phyloP scores from a whole-genome alignment of 23 red algal genomes.

The Cyanidiococcus yangmingshanensis region DNA sequence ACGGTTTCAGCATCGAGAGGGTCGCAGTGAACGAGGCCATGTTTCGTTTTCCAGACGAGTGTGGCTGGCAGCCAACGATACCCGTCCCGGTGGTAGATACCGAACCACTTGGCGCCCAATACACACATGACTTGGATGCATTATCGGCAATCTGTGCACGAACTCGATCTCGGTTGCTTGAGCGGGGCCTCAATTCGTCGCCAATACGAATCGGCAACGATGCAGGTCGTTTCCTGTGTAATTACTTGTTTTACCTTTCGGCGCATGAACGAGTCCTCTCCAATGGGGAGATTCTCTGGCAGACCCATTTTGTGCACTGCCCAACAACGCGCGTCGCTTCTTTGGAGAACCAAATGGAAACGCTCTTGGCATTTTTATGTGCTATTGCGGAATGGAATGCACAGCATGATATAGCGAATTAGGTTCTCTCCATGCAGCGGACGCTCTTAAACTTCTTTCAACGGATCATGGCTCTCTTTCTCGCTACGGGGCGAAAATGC shows the following conservation, averaged over 20 bases:
- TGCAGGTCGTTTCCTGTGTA: constrained; percentile 7
- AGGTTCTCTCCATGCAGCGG: too few relatives aligned
- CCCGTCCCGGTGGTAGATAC: background rate
- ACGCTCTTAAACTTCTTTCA: too few relatives aligned
- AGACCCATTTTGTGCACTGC: constrained; percentile 2
- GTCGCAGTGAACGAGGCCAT: background rate
- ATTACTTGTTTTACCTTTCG: constrained; percentile 3
- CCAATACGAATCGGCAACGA: background rate
- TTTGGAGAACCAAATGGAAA: background rate
- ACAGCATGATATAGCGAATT: background rate
- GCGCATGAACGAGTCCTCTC: background rate
- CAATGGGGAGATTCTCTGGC: background rate
- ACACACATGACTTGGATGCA: background rate
- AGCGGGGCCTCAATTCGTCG: background rate
- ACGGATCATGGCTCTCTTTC: too few relatives aligned
- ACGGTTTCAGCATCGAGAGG: background rate
- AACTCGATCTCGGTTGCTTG: background rate
- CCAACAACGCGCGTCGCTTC: background rate
- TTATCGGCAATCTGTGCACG: background rate
- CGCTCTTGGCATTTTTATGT: background rate
- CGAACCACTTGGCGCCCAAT: background rate
- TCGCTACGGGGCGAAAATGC: too few relatives aligned
- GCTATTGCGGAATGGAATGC: constrained; percentile 12
- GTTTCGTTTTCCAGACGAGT: constrained; percentile 4
- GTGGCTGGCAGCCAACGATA: constrained; percentile 1